A percentile compares a stretch with the other conserved stretches of the same genome.
Conservation (phyloP, 345 rosid genomes). For the Fremontodendron californicum region DNA sequence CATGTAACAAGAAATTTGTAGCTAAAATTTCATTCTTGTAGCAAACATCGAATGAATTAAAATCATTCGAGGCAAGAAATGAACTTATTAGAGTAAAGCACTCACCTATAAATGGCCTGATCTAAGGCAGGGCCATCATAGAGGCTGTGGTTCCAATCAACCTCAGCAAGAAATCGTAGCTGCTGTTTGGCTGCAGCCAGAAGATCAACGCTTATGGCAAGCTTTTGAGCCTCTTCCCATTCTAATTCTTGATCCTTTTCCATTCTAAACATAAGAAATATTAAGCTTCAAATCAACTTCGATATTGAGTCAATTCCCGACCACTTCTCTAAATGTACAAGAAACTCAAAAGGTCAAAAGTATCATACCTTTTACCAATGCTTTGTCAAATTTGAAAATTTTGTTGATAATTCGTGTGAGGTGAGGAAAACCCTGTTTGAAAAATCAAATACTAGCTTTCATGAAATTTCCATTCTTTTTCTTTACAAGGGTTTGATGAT, state of each 20-base stretch:
- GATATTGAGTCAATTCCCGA: no score
- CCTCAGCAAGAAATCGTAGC: neutral
- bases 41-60: neutral
- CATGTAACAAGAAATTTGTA: no score
- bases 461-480: neutral
- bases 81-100: neutral
- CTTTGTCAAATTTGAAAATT: no score
- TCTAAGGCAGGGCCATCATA: neutral
- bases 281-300: neutral
- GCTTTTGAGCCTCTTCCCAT: neutral
- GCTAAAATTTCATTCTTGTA: no score
- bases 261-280: neutral
- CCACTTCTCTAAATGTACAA: no score
- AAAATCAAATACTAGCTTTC: neutral
- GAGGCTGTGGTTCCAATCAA: neutral
- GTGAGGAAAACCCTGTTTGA: no score
- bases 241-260: neutral
- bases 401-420: no score
- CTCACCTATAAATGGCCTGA: neutral
- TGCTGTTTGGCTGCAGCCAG: neutral
- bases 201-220: neutral
- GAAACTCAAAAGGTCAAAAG: no score
- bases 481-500: neutral
- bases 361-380: no score
- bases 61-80: neutral